phyloP scores from a whole-genome alignment of 2,329 filamentous ascomycete species.

The Mycocentrospora acerina region DNA sequence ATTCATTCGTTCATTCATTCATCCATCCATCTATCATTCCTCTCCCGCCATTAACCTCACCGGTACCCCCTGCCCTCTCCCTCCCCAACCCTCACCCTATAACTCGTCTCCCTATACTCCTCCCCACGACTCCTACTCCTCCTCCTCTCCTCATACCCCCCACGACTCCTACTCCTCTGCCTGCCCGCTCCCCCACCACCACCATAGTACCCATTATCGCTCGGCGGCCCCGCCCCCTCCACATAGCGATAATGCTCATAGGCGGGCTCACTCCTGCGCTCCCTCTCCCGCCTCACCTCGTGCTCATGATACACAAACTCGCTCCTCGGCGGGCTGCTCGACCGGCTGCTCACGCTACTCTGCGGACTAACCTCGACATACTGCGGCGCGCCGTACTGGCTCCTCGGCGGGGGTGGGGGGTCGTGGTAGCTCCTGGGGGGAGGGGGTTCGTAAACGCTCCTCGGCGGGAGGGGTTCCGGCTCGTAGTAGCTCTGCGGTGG shows the following conservation, averaged over 20 bases:
- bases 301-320: slow-evolving; percentile 49
- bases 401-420: too few species aligned
- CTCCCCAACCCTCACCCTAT: slow-evolving; percentile 34
- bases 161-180: slow-evolving; percentile 31
- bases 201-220: too few species aligned
- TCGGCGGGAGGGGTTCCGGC: slow-evolving; percentile 11
- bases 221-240: slow-evolving; percentile 40
- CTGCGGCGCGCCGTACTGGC: too few species aligned
- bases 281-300: slow-evolving; percentile 44
- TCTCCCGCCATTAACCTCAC: too few species aligned
- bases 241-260: slow-evolving; percentile 53
- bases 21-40: too few species aligned
- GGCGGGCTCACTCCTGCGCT: slow-evolving; percentile 28
- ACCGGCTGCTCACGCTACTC: slow-evolving; percentile 33
- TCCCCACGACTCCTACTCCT: slow-evolving; percentile 29
- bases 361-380: too few species aligned
- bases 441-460: slow-evolving; percentile 8
- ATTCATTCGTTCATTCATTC: too few species aligned
- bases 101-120: slow-evolving; percentile 30
- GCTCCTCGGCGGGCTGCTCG: slow-evolving; percentile 32
- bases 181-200: slow-evolving; percentile 26
- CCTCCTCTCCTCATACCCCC: slow-evolving; percentile 32
- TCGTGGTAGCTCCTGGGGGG: slow-evolving; percentile 1
- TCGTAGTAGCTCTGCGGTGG: slow-evolving; percentile 25
- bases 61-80: too few species aligned